phyloP scores from a whole-genome alignment of 2,329 filamentous ascomycete genomes.

The Neofusicoccum sp. region DNA sequence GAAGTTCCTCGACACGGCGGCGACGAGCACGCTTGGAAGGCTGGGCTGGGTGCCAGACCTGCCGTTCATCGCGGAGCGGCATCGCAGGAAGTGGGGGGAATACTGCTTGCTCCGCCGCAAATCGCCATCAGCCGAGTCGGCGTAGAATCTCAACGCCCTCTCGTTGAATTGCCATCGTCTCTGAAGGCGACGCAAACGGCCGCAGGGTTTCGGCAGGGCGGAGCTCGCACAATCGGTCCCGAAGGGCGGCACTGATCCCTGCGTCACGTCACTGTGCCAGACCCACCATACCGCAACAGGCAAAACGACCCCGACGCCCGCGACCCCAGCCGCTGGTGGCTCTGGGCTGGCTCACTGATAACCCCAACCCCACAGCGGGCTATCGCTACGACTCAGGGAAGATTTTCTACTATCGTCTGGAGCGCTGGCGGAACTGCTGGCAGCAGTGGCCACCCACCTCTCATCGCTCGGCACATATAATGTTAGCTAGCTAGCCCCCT shows the following conservation, averaged over 20 bases:
- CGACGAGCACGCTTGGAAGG: conserved; percentile 71
- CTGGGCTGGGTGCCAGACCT: conserved; percentile 79
- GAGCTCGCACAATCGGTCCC: background rate
- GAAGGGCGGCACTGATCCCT: background rate
- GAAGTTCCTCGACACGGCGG: conserved; percentile 75
- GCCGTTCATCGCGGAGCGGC: conserved; percentile 65
- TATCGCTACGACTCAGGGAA: conserved; percentile 16
- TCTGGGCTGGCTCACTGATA: background rate
- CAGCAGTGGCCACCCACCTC: background rate
- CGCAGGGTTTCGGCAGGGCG: background rate
- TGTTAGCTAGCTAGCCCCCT: conserved; percentile 7
- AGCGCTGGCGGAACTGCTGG: background rate
- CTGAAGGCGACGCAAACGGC: background rate
- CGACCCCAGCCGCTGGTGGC: background rate
- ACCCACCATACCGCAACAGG: conserved; percentile 10
- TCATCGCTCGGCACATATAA: background rate
- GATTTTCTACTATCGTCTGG: conserved; percentile 15
- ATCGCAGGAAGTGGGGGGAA: conserved; percentile 75
- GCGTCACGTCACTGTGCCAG: background rate
- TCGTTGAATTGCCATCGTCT: background rate
- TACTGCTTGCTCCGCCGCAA: conserved; percentile 76
- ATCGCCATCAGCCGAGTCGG: background rate
- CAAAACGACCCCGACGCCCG: conserved; percentile 14
- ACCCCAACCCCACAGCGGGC: conserved; percentile 17
- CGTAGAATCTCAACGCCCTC: background rate